Evolutionary conservation across 2,329 filamentous ascomycete genomes (phyloP).

Genomic region (Cryphonectria nitschkei): DNA sequence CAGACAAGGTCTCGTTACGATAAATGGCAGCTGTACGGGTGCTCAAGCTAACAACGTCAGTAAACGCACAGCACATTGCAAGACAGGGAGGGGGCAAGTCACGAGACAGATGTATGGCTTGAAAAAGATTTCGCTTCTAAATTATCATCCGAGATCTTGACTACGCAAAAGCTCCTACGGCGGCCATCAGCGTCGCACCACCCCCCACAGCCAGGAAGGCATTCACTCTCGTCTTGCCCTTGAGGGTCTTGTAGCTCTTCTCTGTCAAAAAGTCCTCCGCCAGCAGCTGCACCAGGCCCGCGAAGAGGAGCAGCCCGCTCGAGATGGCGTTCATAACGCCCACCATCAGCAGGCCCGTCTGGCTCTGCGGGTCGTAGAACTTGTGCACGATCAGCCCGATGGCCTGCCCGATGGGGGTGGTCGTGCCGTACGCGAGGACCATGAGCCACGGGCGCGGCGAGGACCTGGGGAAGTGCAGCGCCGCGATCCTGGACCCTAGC

Average conservation of each 20-base stretch:
- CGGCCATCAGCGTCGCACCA: slow-evolving; percentile 70
- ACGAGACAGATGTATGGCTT: not conserved
- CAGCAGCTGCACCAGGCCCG: slow-evolving; percentile 80
- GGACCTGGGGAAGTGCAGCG: slow-evolving; percentile 74
- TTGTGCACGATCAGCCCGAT: slow-evolving; percentile 79
- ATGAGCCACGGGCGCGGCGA: slow-evolving; percentile 82
- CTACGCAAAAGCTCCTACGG: slow-evolving; percentile 73
- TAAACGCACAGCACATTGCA: not conserved
- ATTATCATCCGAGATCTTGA: not conserved
- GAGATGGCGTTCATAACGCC: slow-evolving; percentile 88
- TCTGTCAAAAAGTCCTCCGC: slow-evolving; percentile 83
- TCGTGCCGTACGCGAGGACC: slow-evolving; percentile 76
- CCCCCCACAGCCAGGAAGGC: slow-evolving; percentile 67
- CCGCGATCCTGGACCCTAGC: slow-evolving; percentile 81
- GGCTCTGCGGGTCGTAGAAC: slow-evolving; percentile 77
- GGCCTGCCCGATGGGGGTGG: slow-evolving; percentile 81
- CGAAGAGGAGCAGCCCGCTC: slow-evolving; percentile 78
- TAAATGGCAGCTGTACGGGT: not conserved
- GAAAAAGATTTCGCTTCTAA: too few relatives aligned
- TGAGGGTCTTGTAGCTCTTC: slow-evolving; percentile 70
- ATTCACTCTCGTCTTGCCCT: slow-evolving; percentile 62
- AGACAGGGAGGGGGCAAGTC: not conserved
- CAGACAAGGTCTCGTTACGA: not conserved
- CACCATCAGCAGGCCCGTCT: slow-evolving; percentile 77
- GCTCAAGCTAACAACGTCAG: not conserved